These are phyloP conservation scores for Cytospora piceicola DNA, from an alignment of 2,329 filamentous ascomycete species.

Conservation along the genomic window DNA sequence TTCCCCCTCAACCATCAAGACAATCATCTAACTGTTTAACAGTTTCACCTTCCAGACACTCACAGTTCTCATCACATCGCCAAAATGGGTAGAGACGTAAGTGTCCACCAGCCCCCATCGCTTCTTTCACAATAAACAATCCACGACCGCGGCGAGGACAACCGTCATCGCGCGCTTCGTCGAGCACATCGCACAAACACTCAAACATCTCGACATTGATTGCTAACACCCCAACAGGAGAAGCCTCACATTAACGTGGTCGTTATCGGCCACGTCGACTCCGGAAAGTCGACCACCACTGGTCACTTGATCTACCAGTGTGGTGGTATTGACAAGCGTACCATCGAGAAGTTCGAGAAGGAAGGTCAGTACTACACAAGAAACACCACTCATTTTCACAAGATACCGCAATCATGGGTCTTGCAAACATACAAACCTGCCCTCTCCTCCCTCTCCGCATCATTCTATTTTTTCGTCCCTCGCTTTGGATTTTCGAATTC, in stretches of 20 bases:
- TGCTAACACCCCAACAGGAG: slow-evolving; percentile 71
- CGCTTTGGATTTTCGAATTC: slow-evolving; percentile 28
- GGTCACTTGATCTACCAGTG: slow-evolving; percentile 99
- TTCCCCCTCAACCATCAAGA: slow-evolving; percentile 11
- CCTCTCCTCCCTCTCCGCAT: slow-evolving; percentile 32
- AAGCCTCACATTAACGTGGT: slow-evolving; percentile 86
- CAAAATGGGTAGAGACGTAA: slow-evolving; percentile 29
- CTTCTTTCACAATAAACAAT: slow-evolving; percentile 4
- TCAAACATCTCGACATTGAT: background rate
- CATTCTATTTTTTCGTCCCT: slow-evolving; percentile 27
- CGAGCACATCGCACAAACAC: background rate
- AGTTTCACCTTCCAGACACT: slow-evolving; percentile 28
- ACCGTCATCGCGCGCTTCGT: background rate
- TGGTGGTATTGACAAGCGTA: slow-evolving; percentile 99
- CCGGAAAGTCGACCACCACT: slow-evolving; percentile 96
- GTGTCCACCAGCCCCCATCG: background rate
- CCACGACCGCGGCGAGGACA: background rate
- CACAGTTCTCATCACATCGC: slow-evolving; percentile 24
- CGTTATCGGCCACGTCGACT: slow-evolving; percentile 84
- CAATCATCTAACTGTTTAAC: slow-evolving; percentile 23
- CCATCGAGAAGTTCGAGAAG: slow-evolving; percentile 99
- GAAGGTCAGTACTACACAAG: slow-evolving; percentile 65
- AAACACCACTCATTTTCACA: slow-evolving; percentile 1
- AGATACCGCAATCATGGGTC: background rate
- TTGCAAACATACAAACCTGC: background rate